Evolutionary conservation across 2,329 filamentous ascomycete genomes (phyloP), one percentile per base, ranked within the genome.

Genomic region (Trichophyton mentagrophytes): DNA sequence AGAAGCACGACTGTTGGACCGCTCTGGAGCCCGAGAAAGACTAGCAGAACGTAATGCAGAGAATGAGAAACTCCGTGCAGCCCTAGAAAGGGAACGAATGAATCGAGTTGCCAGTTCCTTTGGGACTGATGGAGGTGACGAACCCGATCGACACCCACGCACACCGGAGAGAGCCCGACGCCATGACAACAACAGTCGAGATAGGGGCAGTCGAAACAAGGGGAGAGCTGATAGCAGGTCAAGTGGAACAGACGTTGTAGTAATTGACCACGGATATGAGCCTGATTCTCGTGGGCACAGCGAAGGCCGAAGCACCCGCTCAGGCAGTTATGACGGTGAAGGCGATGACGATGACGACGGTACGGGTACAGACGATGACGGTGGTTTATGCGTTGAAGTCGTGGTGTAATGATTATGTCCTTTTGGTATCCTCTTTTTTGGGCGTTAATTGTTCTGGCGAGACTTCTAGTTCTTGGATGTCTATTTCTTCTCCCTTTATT

Each of bases 1-100:
- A 13, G 93, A 97, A 73, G 90, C 86, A 0, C 79, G 93, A 51
- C 78, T 95, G 59, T 78, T 95, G 61, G 93, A 99, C 74, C 84
- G 93, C 2, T 87, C 82, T 56, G 90, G 90, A 25, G 92, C 92
- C 30, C 79, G 89, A 60, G 87, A 90, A 75, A 79, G 92, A 59
- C 75, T 96, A 0, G 86, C 90, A 62, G 87, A 90, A 63, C 81
- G 87, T n/a, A 82, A 85, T 69, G 77, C 81, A 60, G 86, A 90
- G 75, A 90, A 90, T 69, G 82, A 86, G 65, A 84, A 88, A 65
- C 74, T 93, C 63, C 78, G 83, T 61, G 79, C 80, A 15, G 80
- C 85, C 73, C 74, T 90, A 61, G 85, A 85, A 67, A 72, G 80
- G 62, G 83, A 84, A 68, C 74, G 78, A 49, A 68, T 75, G 60